Evolutionary conservation across 305 asterid genomes (phyloP), one percentile per base, ranked within the genome.

Genomic region (Caryopteris hybrid): DNA sequence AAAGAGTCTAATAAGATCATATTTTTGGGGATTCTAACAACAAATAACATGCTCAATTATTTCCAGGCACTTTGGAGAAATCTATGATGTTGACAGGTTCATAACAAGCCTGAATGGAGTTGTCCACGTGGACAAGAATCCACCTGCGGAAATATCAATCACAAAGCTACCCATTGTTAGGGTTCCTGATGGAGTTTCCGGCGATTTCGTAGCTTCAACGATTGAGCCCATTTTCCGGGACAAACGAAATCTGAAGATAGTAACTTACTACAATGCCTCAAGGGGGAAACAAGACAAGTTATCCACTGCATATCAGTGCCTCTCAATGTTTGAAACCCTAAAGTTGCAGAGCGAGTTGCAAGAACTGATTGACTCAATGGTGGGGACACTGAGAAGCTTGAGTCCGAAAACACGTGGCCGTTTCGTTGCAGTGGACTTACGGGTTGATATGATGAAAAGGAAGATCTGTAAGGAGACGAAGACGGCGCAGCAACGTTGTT

Each of bases 381-480:
- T 83, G 9, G 79, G 79, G 34, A 82, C 89, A 1, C 74, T 90
- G n/a, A 68, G 83, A 66, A 78, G 86, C 73, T 33, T 83, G 61
- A 85, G 89, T 69, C 65, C 69, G 13, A 84, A 51, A 70, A 60
- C 78, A 25, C 61, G 52, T 11, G 84, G 92, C 2, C 84, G 70
- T 31, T 91, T 83, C 18, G 55, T 90, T 1, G 95, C 95, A 2
- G 57, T 93, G 13, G 95, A 88, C 51, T 68, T 83, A 11, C 73
- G 69, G 71, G 51, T 66, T 0, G 84, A 77, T 11, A 48, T 57
- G 74, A 17, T 79, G 71, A 74, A n/a, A 18, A 33, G 8, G 38
- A 66, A 16, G 33, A 39, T 43, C 47, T 80, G 79, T 54, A 60
- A 66, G 29, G 1, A 20, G 5, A 8, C 46, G 27, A 8, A 75